Conservation (phyloP, 257 asterid species). For the Prunella vulgaris region DNA sequence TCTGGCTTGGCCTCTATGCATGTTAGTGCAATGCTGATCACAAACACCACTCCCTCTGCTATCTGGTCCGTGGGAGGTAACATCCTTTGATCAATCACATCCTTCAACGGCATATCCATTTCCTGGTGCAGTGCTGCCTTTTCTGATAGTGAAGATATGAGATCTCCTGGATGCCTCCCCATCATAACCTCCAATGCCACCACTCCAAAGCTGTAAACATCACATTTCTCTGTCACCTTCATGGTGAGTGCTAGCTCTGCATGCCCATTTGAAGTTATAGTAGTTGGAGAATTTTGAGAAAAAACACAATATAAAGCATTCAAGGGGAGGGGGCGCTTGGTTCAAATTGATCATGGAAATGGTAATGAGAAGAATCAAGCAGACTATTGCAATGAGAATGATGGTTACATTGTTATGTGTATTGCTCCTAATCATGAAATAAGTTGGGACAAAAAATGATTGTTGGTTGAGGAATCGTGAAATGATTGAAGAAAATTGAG, state of each 20-base stretch:
- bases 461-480: no score
- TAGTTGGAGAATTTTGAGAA: no score
- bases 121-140: constrained; percentile 40
- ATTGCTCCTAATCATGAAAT: no score
- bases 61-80: constrained; percentile 46
- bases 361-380: no score
- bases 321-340: no score
- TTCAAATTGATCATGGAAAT: no score
- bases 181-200: constrained; percentile 75
- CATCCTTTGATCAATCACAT: constrained; percentile 61
- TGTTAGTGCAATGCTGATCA: constrained; percentile 44
- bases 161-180: constrained; percentile 93
- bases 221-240: constrained; percentile 79
- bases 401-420: no score
- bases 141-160: no score
- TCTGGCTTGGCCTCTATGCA: constrained; percentile 33
- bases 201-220: constrained; percentile 94
- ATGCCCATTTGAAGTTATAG: neutral
- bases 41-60: constrained; percentile 67
- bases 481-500: no score
- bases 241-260: constrained; percentile 78
- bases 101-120: constrained; percentile 43
- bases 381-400: no score
- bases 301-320: no score
- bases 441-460: no score